Evolutionary conservation across 768 basidiomycete species (phyloP).

Genomic region (Agrocybe praecox): DNA sequence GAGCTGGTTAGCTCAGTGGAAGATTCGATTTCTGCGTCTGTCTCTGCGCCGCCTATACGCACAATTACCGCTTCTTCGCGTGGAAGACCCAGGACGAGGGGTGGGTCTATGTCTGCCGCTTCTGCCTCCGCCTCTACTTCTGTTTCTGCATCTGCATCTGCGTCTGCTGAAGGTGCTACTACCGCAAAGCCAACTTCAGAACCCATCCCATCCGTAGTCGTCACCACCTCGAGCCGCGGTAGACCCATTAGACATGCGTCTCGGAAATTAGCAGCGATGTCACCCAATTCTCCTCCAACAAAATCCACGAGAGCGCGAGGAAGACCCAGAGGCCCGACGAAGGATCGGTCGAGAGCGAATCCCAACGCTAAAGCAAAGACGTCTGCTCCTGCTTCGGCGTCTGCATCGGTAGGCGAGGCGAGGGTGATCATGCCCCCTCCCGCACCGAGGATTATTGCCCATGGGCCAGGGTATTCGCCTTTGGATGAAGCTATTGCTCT

Average conservation of each 20-base stretch:
- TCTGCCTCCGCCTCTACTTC: no score
- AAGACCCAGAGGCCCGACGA: constrained; percentile 1
- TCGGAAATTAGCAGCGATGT: background rate
- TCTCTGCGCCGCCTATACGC: no score
- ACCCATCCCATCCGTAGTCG: no score
- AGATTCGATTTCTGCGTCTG: background rate
- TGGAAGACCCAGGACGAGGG: no score
- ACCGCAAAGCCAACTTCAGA: no score
- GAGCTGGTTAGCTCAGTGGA: background rate
- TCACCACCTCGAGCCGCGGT: background rate
- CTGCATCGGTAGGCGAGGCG: background rate
- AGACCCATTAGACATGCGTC: constrained; percentile 7
- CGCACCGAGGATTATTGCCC: constrained; percentile 5
- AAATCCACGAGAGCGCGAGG: constrained; percentile 3
- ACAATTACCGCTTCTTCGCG: no score
- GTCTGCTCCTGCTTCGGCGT: constrained; percentile 11
- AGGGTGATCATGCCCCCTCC: constrained; percentile 5
- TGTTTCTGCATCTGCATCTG: background rate
- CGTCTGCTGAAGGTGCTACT: background rate
- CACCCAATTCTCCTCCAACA: no score
- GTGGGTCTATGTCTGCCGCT: no score
- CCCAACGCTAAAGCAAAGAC: constrained; percentile 16
- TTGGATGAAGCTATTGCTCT: constrained; percentile 10
- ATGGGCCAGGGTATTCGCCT: constrained; percentile 3
- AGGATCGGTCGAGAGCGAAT: background rate